A percentile compares a stretch with the other conserved stretches of the same genome.
These are phyloP conservation scores for Coelastrella sp. DNA, from an alignment of 139 green algal species.

Conservation along the genomic window DNA sequence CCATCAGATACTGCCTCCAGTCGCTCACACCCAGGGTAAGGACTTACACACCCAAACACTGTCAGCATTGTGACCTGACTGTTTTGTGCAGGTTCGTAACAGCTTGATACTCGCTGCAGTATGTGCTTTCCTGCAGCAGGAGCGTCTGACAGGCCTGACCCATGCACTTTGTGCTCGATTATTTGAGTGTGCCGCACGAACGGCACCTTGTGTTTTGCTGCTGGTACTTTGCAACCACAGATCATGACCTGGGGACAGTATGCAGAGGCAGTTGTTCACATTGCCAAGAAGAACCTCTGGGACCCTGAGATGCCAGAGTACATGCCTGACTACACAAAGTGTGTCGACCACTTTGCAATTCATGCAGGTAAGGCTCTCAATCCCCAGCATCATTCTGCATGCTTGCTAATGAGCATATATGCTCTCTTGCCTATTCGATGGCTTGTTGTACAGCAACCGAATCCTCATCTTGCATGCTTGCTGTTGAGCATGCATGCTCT, in stretches of 20 bases:
- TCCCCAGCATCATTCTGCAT: neutral
- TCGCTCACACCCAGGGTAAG: slow-evolving; percentile 42
- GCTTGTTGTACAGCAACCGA: no score
- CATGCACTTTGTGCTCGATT: no score
- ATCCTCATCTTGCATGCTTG: no score
- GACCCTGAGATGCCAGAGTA: slow-evolving; percentile 26
- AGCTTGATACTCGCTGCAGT: no score
- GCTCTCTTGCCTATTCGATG: neutral
- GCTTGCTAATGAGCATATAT: neutral
- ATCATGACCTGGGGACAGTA: slow-evolving; percentile 71
- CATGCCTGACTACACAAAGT: slow-evolving; percentile 62
- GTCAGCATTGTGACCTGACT: no score
- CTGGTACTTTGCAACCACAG: neutral
- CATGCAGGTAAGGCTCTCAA: slow-evolving; percentile 60
- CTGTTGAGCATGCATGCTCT: no score
- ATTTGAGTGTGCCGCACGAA: no score
- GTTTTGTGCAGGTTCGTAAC: no score
- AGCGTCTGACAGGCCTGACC: no score
- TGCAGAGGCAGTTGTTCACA: slow-evolving; percentile 52
- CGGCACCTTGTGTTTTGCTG: neutral
- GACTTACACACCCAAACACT: no score
- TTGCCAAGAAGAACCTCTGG: slow-evolving; percentile 1
- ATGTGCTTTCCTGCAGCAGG: no score
- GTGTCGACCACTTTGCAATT: slow-evolving; percentile 64
- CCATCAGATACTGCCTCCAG: slow-evolving; percentile 42